Evolutionary conservation across 345 rosid genomes (phyloP), one percentile per base, ranked within the genome.

Genomic region (Punica granatum): DNA sequence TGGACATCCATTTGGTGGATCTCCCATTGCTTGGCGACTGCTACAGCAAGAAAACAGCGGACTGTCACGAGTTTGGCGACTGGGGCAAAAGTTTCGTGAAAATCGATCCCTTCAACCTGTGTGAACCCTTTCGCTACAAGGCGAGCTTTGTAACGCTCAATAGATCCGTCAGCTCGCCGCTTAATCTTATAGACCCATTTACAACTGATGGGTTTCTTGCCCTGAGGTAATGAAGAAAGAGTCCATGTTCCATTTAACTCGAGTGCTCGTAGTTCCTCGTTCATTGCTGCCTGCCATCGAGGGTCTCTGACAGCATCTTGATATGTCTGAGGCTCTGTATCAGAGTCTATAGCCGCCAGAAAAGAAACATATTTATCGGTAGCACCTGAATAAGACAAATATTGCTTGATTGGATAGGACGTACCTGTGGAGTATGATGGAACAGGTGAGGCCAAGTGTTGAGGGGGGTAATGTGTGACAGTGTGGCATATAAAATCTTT

Each of bases 171-270:
- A 43, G 51, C 28, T 0, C 43, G 42, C 3, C 33, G 26, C 13
- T 66, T 72, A 0, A 49, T 12, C 35, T 30, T 48, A 28, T 44
- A 62, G 18, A 67, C 58, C 68, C 76, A 73, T n/a, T 61, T 44
- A 15, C 66, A 73, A 13, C 67, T 51, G 30, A 73, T 48, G 0
- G 68, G 32, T 1, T 30, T 15, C 4, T 66, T 66, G 8, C n/a
- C 23, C 6, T 7, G 56, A 6, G 58, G 56, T 19, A 70, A n/a
- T 0, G 30, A 3, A 0, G 13, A 48, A 14, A 60, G 18, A 31
- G 32, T 37, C 67, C 46, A 69, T 0, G 72, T 69, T 3, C 43
- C 0, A 18, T 63, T 70, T 26, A 43, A 14, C 21, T 48, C 8
- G 0, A 70, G 7, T 10, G 68, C 41, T 11, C 11, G 5, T 4